Evolutionary conservation across 345 rosid genomes (phyloP).

Genomic region (Citrus sp.): DNA sequence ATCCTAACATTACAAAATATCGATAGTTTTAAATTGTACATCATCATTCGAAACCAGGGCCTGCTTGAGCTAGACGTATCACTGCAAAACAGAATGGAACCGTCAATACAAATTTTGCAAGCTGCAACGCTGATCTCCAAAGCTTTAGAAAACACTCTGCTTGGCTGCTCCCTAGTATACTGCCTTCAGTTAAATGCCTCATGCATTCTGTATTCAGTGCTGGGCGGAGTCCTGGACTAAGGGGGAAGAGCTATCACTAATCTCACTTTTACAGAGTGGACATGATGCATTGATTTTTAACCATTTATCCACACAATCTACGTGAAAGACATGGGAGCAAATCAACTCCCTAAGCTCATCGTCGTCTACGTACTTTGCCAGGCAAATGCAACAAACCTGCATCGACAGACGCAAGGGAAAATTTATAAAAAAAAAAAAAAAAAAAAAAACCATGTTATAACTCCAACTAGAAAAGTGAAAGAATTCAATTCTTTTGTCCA

Average conservation of each 20-base stretch:
- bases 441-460: background rate
- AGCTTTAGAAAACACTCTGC: background rate
- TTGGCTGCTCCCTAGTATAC: background rate
- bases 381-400: slow-evolving; percentile 80
- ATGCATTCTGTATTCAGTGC: background rate
- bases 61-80: background rate
- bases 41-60: background rate
- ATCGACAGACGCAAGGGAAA: background rate
- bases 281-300: slow-evolving; percentile 71
- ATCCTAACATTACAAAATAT: background rate
- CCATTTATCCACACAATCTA: slow-evolving; percentile 76
- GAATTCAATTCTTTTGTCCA: background rate
- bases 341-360: slow-evolving; percentile 67
- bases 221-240: slow-evolving; percentile 19
- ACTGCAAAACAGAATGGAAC: background rate
- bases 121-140: background rate
- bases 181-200: background rate
- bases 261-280: slow-evolving; percentile 68
- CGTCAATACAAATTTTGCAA: background rate
- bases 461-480: background rate
- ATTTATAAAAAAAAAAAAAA: background rate
- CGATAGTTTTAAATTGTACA: background rate
- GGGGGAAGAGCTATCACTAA: slow-evolving; percentile 36
- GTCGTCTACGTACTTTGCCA: slow-evolving; percentile 55
- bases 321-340: slow-evolving; percentile 68